Base-by-base conservation (phyloP, 305 asterid species). In the Fraxinus dipetala region DNA sequence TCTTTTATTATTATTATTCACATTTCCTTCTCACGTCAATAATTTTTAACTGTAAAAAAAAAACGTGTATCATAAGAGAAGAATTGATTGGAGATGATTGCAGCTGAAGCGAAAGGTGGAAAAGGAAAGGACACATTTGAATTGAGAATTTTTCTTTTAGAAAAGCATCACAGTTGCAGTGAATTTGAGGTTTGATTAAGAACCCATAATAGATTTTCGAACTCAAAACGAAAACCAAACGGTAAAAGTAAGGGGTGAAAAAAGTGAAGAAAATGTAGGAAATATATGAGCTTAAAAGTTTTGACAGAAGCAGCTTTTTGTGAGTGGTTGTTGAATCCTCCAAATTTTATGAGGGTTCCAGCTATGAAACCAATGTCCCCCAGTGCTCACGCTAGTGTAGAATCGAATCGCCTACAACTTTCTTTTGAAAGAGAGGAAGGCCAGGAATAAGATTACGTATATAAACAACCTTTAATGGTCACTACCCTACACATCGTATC, bases 401-500 rank as follows among this genome's bases (percentile, higher is more conserved):
- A 63, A 63, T 63, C 32, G n/a, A 26, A 63, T 63, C 72, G 32
- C 70, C 70, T 6, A 8, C 30, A 63, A 63, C 32, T 63, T 63
- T 63, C 3, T 24, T 63, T 63, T 63, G 72, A 26, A 63, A 24
- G 70, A 22, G 28, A 63, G 16, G 34, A 63, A 22, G 14, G 34
- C 72, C 34, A 24, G 6, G 34, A 63, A 22, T 61, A 22, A 63
- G 72, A 63, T 63, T 63, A 26, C 34, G 10, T 20, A 61, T 2
- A 43, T 48, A 24, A 24, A 63, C 7, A 63, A 63, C 70, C 4
- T 24, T 61, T 61, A 20, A 8, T 22, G 26, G 7, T 63, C 72
- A 63, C 72, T 24, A 24, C 6, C 72, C 65, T 84, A 79, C 86
- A 72, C 74, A 69, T 61, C 28, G 28, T 26, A 76, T 77, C 70